Percentiles rank a stretch among this genome's conserved stretches.
Evolutionary conservation across 495 filamentous ascomycete species (phyloP).

Genomic region (Tuber borchii): DNA sequence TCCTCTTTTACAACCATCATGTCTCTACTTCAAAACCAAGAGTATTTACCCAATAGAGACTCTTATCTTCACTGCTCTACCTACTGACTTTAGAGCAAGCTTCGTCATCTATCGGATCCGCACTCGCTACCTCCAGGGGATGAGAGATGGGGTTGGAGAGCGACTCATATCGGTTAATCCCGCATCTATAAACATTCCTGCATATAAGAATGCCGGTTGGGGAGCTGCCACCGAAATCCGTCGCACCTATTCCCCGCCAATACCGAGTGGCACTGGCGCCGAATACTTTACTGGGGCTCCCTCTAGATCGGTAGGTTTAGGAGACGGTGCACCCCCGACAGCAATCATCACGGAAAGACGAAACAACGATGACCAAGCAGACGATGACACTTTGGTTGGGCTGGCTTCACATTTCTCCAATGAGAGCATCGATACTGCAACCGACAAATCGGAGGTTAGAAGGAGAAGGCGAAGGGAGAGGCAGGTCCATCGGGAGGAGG

Average conservation of each 20-base stretch:
- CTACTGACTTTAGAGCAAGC: slow-evolving; percentile 52
- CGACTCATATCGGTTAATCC: slow-evolving; percentile 89
- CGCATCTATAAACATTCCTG: slow-evolving; percentile 81
- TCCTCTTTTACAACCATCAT: slow-evolving; percentile 46
- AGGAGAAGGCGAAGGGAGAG: slow-evolving; percentile 54
- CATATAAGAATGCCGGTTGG: slow-evolving; percentile 94
- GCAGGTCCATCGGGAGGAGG: slow-evolving; percentile 79
- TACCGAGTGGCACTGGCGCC: slow-evolving; percentile 78
- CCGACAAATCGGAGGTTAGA: slow-evolving; percentile 47
- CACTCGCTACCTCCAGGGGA: slow-evolving; percentile 78
- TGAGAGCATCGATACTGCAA: slow-evolving; percentile 47
- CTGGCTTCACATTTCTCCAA: slow-evolving; percentile 50
- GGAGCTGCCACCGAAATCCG: slow-evolving; percentile 71
- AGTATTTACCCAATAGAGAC: slow-evolving; percentile 55
- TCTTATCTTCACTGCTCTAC: background rate
- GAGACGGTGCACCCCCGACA: slow-evolving; percentile 45
- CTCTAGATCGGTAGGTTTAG: slow-evolving; percentile 44
- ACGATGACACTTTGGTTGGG: slow-evolving; percentile 50
- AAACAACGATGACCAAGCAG: slow-evolving; percentile 48
- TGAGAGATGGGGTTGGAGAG: slow-evolving; percentile 93
- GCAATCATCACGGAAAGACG: slow-evolving; percentile 9
- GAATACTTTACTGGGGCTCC: slow-evolving; percentile 78
- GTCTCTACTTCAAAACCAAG: slow-evolving; percentile 95
- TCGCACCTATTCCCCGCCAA: slow-evolving; percentile 90
- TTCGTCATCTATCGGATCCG: slow-evolving; percentile 91